Percentiles rank a stretch among this genome's conserved stretches.
Evolutionary conservation across 2,329 filamentous ascomycete species (phyloP).

Genomic region (Botrytis galanthina): DNA sequence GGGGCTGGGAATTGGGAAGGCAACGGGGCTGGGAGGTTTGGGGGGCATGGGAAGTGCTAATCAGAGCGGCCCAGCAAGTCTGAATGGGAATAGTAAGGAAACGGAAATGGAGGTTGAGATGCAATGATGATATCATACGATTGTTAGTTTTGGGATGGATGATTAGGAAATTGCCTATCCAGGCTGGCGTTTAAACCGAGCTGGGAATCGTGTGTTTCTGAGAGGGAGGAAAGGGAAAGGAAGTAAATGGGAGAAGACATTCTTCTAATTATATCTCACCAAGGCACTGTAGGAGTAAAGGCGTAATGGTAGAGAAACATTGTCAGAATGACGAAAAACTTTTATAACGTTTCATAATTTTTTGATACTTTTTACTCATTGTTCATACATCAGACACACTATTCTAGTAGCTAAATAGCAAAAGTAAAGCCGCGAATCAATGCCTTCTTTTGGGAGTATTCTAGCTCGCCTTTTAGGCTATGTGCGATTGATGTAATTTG

Average conservation of each 20-base stretch:
- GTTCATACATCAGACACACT: conserved; percentile 30
- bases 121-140: conserved; percentile 40
- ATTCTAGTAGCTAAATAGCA: conserved; percentile 19
- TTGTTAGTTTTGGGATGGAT: background rate
- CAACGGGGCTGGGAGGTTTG: background rate
- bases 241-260: background rate
- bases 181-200: conserved; percentile 9
- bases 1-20: conserved; percentile 43
- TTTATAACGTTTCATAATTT: conserved; percentile 3
- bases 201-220: background rate
- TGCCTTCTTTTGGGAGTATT: background rate
- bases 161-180: conserved; percentile 6
- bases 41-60: conserved; percentile 32
- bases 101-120: conserved; percentile 53
- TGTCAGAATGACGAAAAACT: background rate
- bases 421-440: conserved; percentile 5
- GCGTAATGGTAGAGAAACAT: conserved; percentile 24
- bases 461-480: background rate
- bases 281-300: conserved; percentile 30
- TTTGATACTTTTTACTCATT: conserved; percentile 16
- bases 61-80: conserved; percentile 31
- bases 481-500: conserved; percentile 1
- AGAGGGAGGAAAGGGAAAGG: background rate
- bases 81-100: conserved; percentile 29
- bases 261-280: conserved; percentile 6